These are phyloP conservation scores for Lathyrus oleraceus DNA, from an alignment of 306 rosid species.

Conservation along the genomic window DNA sequence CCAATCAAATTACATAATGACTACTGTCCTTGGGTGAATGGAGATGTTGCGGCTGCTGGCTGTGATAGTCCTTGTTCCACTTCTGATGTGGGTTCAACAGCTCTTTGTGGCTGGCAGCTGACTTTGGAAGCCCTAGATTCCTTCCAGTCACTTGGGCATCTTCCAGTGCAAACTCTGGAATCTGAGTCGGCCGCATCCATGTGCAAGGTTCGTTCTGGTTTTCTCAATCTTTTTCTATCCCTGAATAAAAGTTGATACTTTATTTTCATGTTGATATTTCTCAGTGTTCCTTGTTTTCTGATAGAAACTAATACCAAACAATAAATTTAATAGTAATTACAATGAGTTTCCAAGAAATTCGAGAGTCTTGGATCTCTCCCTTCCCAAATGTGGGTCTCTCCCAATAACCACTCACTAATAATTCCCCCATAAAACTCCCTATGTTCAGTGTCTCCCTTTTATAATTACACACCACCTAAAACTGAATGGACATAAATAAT, in stretches of 20 bases:
- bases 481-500: no score
- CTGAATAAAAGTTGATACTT: conserved; percentile 18
- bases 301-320: no score
- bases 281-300: conserved; percentile 9
- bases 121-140: conserved; percentile 89
- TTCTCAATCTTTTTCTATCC: neutral
- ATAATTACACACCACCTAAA: no score
- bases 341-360: no score
- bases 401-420: no score
- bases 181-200: conserved; percentile 97
- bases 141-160: conserved; percentile 70
- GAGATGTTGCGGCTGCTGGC: conserved; percentile 96
- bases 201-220: conserved; percentile 69
- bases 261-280: conserved; percentile 26
- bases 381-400: no score
- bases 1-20: conserved; percentile 87
- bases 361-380: no score
- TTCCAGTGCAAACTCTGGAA: conserved; percentile 73
- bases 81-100: conserved; percentile 58
- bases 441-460: no score
- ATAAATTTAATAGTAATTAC: no score
- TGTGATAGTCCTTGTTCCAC: conserved; percentile 47
- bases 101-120: conserved; percentile 96
- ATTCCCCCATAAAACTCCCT: no score
- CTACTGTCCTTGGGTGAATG: conserved; percentile 98